Base-by-base conservation (phyloP, 306 rosid genomes). In the Rubus parviflorus region DNA sequence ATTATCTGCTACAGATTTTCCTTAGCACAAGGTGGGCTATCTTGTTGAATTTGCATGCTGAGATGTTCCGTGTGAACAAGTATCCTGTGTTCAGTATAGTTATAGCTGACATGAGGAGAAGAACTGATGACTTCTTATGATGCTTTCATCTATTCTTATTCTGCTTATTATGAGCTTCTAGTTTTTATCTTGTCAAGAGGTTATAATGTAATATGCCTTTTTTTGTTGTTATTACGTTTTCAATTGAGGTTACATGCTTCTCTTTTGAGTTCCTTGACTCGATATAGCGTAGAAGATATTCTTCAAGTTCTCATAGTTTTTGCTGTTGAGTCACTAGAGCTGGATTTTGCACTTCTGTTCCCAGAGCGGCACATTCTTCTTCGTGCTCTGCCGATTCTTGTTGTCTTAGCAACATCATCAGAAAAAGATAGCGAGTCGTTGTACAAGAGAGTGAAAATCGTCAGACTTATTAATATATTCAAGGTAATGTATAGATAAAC, bases 51-150 rank as follows among this genome's bases (percentile, higher is more conserved):
- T 88, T 95, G 83, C 98, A 95, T 66, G 98, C 91, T 73, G 98
- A 95, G 97, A 92, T 95, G 98, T 95, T 95, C 81, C 97, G 98
- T 2, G 98, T 92, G 88, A 95, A 95, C 87, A 95, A 95, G 98
- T 95, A 95, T 95, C 98, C 98, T 84, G 12, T 66, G 71, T 83
- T 61, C 77, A 48, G 35, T 38, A 70, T 41, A 53, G 64, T 54
- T 57, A 37, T 56, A 17, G 47, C 20, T 73, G 73, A 64, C 52
- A 67, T 11, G 41, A 47, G 13, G 43, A 52, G 49, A 42, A 40
- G 25, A 57, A 57, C 51, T 72, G 13, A 69, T 37, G 20, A 51
- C 11, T 72, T 65, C 13, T 40, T 42, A 19, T 42, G 35, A 75
- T 57, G 61, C 47, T 19, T 74, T 23, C 25, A 56, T 46, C 38